Evolutionary conservation across 805 yeast genomes (phyloP), one percentile per base, ranked within the genome.

Genomic region (Candida sonorensis): DNA sequence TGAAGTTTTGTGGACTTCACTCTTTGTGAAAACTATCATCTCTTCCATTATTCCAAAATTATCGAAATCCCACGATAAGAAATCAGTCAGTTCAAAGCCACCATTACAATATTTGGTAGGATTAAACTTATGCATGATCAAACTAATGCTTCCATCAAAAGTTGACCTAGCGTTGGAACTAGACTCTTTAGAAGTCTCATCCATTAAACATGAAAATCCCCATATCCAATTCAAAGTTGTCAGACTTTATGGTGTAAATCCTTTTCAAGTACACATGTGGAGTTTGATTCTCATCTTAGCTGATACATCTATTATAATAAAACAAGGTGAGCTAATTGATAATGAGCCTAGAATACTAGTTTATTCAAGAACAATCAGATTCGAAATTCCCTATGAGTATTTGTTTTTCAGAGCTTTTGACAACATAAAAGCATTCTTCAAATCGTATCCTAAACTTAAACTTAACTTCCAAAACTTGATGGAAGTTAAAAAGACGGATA

Each of bases 361-460:
- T 14, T 35, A 23, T 27, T 44, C 52, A 15, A 33, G 49, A 16
- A 48, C 59, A 2, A 36, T 46, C n/a, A 35, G 60, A 36, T 47
- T 57, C 33, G 61, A 56, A 36, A 47, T 86, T 30, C 96, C 97
- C 0, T 77, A 78, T 55, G 77, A 77, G 35, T 83, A 83, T 49
- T 67, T 82, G 33, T 77, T 85, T 40, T 86, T 79, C 59, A 72
- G 77, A 26, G 71, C 87, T 4, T 75, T 88, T 46, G 97, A 88
- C 47, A 85, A 84, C 48, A 57, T 82, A n/a, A 69, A 85, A 22
- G 82, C 90, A 0, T 61, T 81, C 34, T 67, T 68, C 32, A 88
- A 88, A 50, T 73, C 92, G 0, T 53, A 75, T 9, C 70, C 67
- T 37, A 92, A 85, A 44, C 62, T 81, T 36, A 36, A 40, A 18